A percentile compares a stretch with the other conserved stretches of the same genome.
Evolutionary conservation across 164 flowering plant species (phyloP).

Genomic region (Amborella trichopoda): DNA sequence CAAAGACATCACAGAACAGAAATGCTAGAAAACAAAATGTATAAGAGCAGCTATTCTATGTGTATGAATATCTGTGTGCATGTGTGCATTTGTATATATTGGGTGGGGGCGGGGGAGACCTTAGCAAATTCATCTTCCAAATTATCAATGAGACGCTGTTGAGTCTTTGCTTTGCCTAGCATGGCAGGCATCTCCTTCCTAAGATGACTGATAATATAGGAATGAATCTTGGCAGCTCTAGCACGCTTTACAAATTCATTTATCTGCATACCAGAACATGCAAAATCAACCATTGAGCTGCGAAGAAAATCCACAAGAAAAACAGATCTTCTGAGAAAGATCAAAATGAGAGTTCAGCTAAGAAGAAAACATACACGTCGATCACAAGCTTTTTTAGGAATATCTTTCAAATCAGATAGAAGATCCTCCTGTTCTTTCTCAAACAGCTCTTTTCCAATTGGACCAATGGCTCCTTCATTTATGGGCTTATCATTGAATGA

Average conservation of each 20-base stretch:
- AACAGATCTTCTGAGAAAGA: not conserved
- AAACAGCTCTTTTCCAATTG: conserved; percentile 74
- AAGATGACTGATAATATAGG: conserved; percentile 89
- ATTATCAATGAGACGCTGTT: conserved; percentile 70
- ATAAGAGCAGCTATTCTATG: too few species aligned
- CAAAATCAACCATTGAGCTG: not conserved
- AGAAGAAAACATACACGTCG: conserved; percentile 56
- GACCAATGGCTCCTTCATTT: conserved; percentile 59
- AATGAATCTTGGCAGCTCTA: conserved; percentile 95
- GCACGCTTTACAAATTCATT: conserved; percentile 98
- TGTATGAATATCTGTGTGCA: too few species aligned
- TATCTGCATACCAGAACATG: conserved; percentile 34
- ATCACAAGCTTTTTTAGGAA: conserved; percentile 97
- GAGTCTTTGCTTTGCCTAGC: conserved; percentile 91
- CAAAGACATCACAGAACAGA: too few species aligned
- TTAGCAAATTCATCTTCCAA: conserved; percentile 76
- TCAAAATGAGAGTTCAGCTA: not conserved
- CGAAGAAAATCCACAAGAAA: not conserved
- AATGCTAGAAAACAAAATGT: too few species aligned
- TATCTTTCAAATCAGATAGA: conserved; percentile 78
- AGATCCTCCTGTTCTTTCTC: conserved; percentile 93
- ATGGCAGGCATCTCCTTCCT: conserved; percentile 92
- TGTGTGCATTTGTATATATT: too few species aligned
- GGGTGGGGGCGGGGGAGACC: too few species aligned
- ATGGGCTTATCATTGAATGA: conserved; percentile 96